These are phyloP conservation scores for Ramaria sp. DNA, from an alignment of 768 basidiomycete species.

Conservation along the genomic window DNA sequence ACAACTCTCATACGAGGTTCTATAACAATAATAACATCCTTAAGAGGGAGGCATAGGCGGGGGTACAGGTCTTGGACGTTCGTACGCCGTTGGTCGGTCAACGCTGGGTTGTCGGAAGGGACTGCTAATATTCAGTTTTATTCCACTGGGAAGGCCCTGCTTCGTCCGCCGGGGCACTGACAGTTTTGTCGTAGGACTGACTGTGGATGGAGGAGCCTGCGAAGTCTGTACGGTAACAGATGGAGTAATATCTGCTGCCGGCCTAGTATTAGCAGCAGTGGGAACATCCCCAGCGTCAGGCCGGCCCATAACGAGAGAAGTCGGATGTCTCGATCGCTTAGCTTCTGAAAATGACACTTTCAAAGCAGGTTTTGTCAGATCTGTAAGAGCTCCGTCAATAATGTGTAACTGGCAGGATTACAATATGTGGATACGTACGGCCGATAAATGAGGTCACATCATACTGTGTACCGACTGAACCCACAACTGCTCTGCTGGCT, in stretches of 20 bases:
- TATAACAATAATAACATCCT: not conserved
- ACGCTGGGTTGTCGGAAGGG: not conserved
- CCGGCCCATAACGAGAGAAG: not conserved
- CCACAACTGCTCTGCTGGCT: slow-evolving; percentile 8
- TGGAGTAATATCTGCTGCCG: not conserved
- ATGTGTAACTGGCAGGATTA: not conserved
- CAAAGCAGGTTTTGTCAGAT: not conserved
- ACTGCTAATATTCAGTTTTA: not conserved
- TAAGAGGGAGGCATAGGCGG: not conserved
- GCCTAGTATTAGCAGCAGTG: not conserved
- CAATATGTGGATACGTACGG: not conserved
- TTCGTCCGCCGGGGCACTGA: not conserved
- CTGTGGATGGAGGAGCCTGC: not conserved
- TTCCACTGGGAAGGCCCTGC: not conserved
- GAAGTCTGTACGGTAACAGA: not conserved
- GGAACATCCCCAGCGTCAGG: not conserved
- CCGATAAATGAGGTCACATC: slow-evolving; percentile 71
- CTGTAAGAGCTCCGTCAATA: not conserved
- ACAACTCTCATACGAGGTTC: not conserved
- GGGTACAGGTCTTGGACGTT: not conserved
- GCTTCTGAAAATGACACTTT: not conserved
- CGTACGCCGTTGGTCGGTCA: not conserved
- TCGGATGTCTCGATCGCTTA: not conserved
- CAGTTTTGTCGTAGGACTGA: not conserved
- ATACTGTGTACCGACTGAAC: slow-evolving; percentile 44